phyloP scores from a whole-genome alignment of 331 rosid genomes.

The Rosa hybrid region DNA sequence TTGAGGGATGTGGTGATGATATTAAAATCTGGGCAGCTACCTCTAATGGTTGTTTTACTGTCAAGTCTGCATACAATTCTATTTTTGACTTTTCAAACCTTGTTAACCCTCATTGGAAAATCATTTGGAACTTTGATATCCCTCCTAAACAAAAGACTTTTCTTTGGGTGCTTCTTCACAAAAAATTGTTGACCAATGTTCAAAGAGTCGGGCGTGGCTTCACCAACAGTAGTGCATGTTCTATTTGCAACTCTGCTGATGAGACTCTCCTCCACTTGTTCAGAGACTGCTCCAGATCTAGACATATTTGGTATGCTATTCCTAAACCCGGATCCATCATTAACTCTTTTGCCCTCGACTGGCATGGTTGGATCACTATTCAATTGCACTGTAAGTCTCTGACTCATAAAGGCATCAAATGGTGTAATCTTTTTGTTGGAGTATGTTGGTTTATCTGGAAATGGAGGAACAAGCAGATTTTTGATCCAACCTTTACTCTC shows the following conservation, averaged over 20 bases:
- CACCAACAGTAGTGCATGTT: neutral
- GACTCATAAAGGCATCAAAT: neutral
- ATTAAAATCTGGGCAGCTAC: neutral
- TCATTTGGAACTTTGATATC: neutral
- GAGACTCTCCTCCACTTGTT: neutral
- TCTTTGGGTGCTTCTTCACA: neutral
- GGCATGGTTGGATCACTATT: neutral
- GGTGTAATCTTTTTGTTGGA: neutral
- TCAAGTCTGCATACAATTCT: neutral
- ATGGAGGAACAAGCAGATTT: neutral
- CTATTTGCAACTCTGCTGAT: neutral
- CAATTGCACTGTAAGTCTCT: neutral
- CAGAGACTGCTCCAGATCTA: neutral
- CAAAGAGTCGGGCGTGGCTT: neutral
- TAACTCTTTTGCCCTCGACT: neutral
- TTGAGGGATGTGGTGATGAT: neutral
- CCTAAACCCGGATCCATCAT: accelerated
- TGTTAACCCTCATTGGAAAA: neutral
- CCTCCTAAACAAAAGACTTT: neutral
- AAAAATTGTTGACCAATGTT: neutral
- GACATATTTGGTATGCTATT: neutral
- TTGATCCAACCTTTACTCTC: neutral
- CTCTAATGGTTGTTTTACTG: neutral
- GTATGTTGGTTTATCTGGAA: neutral
- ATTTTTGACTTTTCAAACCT: neutral